Base-by-base conservation (phyloP, 345 rosid species). In the Brassica incana region DNA sequence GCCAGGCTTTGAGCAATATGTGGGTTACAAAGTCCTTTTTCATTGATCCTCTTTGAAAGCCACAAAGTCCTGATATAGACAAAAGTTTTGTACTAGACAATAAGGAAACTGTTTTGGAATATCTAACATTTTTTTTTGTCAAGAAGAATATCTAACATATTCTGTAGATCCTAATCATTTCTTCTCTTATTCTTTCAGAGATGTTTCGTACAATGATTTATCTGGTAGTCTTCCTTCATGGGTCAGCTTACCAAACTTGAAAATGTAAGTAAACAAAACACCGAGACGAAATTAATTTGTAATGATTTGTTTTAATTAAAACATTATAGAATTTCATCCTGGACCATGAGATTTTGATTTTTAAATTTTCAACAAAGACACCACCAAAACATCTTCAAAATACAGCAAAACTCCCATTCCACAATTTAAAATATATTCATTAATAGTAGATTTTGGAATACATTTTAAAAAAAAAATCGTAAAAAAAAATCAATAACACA, bases 151-250 rank as follows among this genome's bases (percentile, higher is more conserved):
- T 32, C n/a, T 10, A 56, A 9, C 48, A 40, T 27, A 20, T 36
- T 40, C 5, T 2, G 48, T 65, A 33, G 18, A 65, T 56, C 61
- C 60, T 78, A 66, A 72, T 8, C 61, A 32, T 40, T 15, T 61
- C 12, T 67, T 29, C 14, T 8, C 48, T 20, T 52, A 36, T 67
- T 3, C 61, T 85, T 65, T 43, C 86, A 91, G 98, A 87, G 98
- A 93, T 85, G 84, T 89, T 45, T 88, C 97, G 0, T 91, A 91
- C 82, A 93, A 93, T 80, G 83, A 84, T 77, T 83, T 91, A 82
- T 60, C 71, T 2, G 95, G 95, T 25, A 87, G 63, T 77, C 74
- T 91, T 77, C 98, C 98, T 77, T 78, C 93, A 4, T 91, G 97
- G 97, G 70, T 88, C 82, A 83, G 20, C 59, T 71, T 72, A 54